Evolutionary conservation across 2,329 filamentous ascomycete genomes (phyloP), one percentile per base, ranked within the genome.

Genomic region (Geosmithia flava): DNA sequence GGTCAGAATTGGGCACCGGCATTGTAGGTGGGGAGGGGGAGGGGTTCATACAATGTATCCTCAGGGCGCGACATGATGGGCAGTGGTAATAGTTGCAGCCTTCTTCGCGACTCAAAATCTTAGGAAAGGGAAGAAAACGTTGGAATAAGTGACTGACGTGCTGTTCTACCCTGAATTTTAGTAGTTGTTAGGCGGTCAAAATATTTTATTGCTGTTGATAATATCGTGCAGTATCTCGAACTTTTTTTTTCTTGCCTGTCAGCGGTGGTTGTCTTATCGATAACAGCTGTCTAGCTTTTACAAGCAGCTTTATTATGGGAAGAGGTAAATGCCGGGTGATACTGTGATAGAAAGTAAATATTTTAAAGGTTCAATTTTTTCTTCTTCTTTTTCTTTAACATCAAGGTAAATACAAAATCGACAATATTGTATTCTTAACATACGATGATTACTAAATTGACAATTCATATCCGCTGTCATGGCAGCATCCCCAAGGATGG

Each of bases 11-110:
- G 10, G 33, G 10, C 11, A 37, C 11, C 3, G 6, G 33, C 11
- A 16, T 7, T 11, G 43, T 42, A 47, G 49, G 39, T 52, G 51
- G 56, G 48, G 48, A 48, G 56, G 51, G 51, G 49, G 54, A 54
- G 52, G 51, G 46, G 50, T 48, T 42, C 78, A 60, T 74, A 93
- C 87, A 97, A 81, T 55, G 81, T 85, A 70, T 98, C 93, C 75
- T 98, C 93, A 54, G 93, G 93, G 57, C 93, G 88, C 62, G 93
- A 97, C 93, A 98, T 97, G 62, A 44, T 83, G 70, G 29, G 41
- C 7, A 39, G 2, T 23, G 37, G 20, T n/a, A 16, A 33, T 7
- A 6, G 2, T 16, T 11, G 6, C 5, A 16, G 10, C 11, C 33
- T 13, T 5, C 33, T 37, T 37, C 11, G 6, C 15, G 6, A 37